A percentile compares a stretch with the other conserved stretches of the same genome.
These are phyloP conservation scores for Nannochloropsis salina DNA, from an alignment of 108 stramenopile genomes.

Conservation along the genomic window DNA sequence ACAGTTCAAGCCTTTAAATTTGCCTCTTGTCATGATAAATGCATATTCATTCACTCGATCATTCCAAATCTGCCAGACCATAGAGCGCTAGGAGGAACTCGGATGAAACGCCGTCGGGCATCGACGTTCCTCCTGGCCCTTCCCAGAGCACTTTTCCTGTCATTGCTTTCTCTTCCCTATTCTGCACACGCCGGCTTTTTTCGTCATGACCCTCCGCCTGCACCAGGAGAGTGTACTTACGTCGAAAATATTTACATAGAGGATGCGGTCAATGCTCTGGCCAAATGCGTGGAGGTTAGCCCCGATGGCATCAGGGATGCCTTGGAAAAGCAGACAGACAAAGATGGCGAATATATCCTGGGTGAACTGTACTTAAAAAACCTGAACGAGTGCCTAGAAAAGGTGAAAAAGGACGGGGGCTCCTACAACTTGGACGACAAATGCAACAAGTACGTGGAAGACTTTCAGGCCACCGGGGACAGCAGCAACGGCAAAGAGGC, in stretches of 20 bases:
- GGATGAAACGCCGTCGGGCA: constrained; percentile 19
- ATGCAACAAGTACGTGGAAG: not conserved
- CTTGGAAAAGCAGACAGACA: not conserved
- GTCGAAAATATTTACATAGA: not conserved
- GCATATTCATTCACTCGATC: no score
- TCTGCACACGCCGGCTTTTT: not conserved
- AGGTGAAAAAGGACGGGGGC: constrained; percentile 7
- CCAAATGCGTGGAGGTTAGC: constrained; percentile 19
- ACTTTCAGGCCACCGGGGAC: not conserved
- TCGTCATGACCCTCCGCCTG: not conserved
- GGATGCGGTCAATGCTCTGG: constrained; percentile 1
- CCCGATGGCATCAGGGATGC: not conserved
- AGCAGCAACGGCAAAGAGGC: not conserved
- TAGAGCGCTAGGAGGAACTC: no score
- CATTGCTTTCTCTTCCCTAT: not conserved
- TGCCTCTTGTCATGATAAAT: no score
- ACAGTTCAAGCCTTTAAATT: no score
- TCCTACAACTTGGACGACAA: not conserved
- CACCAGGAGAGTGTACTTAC: not conserved
- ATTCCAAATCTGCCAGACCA: no score
- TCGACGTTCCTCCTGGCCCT: not conserved
- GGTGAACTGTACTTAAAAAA: not conserved
- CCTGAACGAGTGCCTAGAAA: not conserved
- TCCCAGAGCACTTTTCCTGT: not conserved
- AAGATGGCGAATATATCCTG: not conserved